Evolutionary conservation across 352 stramenopile species (phyloP), one percentile per base, ranked within the genome.

Genomic region (Globisporangium lucens): DNA sequence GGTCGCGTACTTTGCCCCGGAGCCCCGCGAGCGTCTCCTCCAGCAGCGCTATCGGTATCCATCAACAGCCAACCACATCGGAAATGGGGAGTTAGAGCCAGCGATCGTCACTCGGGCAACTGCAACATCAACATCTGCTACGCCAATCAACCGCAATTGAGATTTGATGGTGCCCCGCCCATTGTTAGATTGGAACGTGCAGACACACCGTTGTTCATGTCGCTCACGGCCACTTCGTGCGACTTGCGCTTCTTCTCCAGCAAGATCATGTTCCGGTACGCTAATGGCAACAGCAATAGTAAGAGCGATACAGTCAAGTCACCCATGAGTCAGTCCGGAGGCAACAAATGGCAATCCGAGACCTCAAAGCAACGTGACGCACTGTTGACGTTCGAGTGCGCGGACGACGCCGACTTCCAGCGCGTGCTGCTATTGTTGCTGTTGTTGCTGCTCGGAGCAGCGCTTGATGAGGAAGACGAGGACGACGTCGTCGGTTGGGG

Each of bases 21-120:
- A 93, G 64, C 8, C 22, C 64, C n/a, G 70, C 68, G 12, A 93
- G 74, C 46, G 79, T 88, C 56, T 91, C 85, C 27, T 91, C 65
- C 46, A 85, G 61, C 63, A 90, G 55, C 30, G 68, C 81, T 91
- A 46, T 30, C 36, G 24, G 24, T 5, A 27, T 41, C 35, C 22
- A 53, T 10, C 15, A 43, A 43, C 36, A 43, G 36, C 36, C 36
- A 43, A 43, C 10, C 10, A 15, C 36, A 43, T 41, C 35, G 15
- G 6, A 3, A 47, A 56, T 47, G 41, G 53, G 13, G 15, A 65
- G 46, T 20, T 41, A 57, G 35, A 30, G 63, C 33, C 9, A 56
- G 41, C 41, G 41, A 47, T 47, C 13, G 41, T n/a, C 13, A 20
- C 41, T 47, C 13, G 12, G 15, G 13, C 13, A 47, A 47, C 41